Conservation (phyloP, 495 filamentous ascomycete genomes). For the Astrothelium macrocarpum region DNA sequence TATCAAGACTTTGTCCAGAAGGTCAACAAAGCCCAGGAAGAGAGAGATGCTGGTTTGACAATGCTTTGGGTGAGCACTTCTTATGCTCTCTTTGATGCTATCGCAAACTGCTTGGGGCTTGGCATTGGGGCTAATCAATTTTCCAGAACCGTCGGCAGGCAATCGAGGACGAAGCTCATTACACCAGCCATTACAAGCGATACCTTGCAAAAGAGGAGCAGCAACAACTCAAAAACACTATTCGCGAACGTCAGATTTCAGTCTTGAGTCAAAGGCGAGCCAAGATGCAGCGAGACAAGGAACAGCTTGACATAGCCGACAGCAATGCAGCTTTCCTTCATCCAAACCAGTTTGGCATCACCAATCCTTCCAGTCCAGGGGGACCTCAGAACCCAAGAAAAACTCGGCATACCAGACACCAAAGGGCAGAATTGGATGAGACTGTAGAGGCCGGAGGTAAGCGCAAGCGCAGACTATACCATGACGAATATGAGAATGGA, state of each 20-base stretch:
- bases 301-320: slow-evolving; percentile 77
- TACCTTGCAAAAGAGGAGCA: slow-evolving; percentile 78
- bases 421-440: slow-evolving; percentile 66
- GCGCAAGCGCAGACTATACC: slow-evolving; percentile 69
- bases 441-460: slow-evolving; percentile 48
- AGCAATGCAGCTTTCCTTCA: slow-evolving; percentile 80
- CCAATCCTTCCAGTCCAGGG: slow-evolving; percentile 58
- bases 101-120: neutral
- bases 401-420: slow-evolving; percentile 53
- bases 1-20: slow-evolving; percentile 74
- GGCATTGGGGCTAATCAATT: neutral
- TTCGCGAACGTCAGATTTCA: slow-evolving; percentile 77
- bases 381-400: slow-evolving; percentile 60
- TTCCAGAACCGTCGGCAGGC: slow-evolving; percentile 26
- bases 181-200: slow-evolving; percentile 48
- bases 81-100: neutral
- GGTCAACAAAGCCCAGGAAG: slow-evolving; percentile 75
- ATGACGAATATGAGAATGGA: slow-evolving; percentile 54
- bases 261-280: slow-evolving; percentile 64
- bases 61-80: slow-evolving; percentile 56
- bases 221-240: slow-evolving; percentile 59
- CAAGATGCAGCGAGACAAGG: slow-evolving; percentile 77
- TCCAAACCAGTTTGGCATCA: slow-evolving; percentile 81
- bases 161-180: slow-evolving; percentile 42
- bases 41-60: slow-evolving; percentile 68